Conservation (phyloP, 371 early-diverging fungal genomes). For the Entomophthora muscae region DNA sequence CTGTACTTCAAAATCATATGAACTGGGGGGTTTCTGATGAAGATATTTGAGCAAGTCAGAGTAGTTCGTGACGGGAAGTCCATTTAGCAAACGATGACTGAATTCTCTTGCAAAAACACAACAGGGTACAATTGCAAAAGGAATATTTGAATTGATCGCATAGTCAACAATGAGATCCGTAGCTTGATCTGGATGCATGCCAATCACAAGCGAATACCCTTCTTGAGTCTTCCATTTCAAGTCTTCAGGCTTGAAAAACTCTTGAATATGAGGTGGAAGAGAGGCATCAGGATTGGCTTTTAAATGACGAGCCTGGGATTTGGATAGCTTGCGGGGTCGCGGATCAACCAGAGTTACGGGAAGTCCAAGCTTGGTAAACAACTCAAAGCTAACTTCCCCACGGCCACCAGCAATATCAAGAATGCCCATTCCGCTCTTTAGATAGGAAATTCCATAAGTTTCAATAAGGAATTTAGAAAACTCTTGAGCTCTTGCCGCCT, state of each 20-base stretch:
- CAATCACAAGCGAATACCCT: constrained; percentile 20
- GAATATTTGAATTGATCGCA: constrained; percentile 22
- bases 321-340: constrained; percentile 21
- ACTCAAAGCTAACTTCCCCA: constrained; percentile 31
- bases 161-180: constrained; percentile 34
- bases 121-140: constrained; percentile 39
- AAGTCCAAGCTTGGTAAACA: constrained; percentile 24
- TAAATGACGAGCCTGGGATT: constrained; percentile 26
- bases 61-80: background rate
- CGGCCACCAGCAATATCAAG: constrained; percentile 40
- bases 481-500: constrained; percentile 17
- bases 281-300: constrained; percentile 10
- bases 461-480: constrained; percentile 29
- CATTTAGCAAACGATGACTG: constrained; percentile 17
- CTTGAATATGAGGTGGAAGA: background rate
- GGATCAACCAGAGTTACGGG: constrained; percentile 30
- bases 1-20: background rate
- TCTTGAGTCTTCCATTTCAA: background rate
- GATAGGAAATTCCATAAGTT: constrained; percentile 17
- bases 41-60: background rate
- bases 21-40: background rate
- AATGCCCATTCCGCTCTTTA: constrained; percentile 16
- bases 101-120: constrained; percentile 36
- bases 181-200: constrained; percentile 38
- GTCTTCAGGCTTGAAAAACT: background rate